Conservation (phyloP, 1,139 yeast species). For the Kodamaea alishanica region DNA sequence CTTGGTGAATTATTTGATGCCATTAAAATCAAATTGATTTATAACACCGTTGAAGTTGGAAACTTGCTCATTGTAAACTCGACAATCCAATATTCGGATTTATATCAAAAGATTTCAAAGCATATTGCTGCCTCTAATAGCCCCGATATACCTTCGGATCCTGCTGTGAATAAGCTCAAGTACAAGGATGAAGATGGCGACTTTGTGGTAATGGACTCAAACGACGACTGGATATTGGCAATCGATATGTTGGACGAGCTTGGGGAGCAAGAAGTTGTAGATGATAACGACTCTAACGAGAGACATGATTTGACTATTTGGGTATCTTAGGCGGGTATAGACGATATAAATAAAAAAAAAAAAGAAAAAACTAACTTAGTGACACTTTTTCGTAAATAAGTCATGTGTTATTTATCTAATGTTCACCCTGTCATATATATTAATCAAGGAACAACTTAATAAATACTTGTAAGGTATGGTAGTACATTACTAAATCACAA, state of each 20-base stretch:
- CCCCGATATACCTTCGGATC: conserved; percentile 29
- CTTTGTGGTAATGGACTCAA: conserved; percentile 78
- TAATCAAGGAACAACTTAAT: no score
- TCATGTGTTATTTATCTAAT: no score
- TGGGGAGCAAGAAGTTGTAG: conserved; percentile 15
- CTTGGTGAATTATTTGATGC: conserved; percentile 6
- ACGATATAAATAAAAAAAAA: neutral
- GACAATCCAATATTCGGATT: conserved; percentile 43
- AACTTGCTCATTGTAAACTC: conserved; percentile 41
- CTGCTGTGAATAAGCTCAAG: conserved; percentile 52
- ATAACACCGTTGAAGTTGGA: conserved; percentile 38
- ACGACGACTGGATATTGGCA: conserved; percentile 67
- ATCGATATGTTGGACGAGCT: conserved; percentile 50
- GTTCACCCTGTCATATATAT: no score
- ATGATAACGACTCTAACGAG: conserved; percentile 26
- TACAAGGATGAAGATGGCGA: conserved; percentile 97
- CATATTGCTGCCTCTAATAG: conserved; percentile 30
- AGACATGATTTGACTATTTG: conserved; percentile 40
- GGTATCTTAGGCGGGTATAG: conserved; percentile 21
- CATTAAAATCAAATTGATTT: conserved; percentile 48
- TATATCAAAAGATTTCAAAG: conserved; percentile 40
- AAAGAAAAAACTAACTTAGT: conserved; percentile 5
- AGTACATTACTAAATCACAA: no score
- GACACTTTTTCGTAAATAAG: neutral
- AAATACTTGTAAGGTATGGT: no score